A percentile compares a stretch with the other conserved stretches of the same genome.
Conservation (phyloP, 352 stramenopile species). For the Phytophthora pinifolia region DNA sequence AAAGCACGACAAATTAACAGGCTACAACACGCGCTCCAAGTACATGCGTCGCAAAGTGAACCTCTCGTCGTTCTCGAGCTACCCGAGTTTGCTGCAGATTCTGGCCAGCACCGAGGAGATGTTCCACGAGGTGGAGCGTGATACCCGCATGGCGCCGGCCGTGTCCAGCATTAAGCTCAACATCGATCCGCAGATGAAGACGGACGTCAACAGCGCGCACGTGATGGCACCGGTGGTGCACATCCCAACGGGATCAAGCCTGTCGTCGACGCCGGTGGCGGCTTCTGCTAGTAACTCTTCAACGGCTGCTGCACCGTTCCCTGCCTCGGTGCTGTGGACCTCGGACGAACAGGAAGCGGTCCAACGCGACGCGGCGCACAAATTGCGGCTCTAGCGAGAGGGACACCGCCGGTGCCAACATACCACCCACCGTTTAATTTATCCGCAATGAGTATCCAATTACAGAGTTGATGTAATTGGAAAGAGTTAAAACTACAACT, state of each 20-base stretch:
- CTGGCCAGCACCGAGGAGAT: conserved; percentile 78
- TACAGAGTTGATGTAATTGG: no score
- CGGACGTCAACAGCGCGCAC: neutral
- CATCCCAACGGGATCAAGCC: conserved; percentile 12
- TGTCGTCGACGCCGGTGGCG: conserved; percentile 34
- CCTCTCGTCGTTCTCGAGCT: conserved; percentile 75
- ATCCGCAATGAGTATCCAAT: no score
- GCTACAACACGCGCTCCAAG: conserved; percentile 84
- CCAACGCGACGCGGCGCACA: conserved; percentile 6
- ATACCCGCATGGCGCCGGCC: conserved; percentile 47
- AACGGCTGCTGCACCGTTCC: conserved; percentile 38
- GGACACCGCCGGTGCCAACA: no score
- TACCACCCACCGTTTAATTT: conserved; percentile 20
- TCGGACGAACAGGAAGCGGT: conserved; percentile 33
- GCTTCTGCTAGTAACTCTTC: conserved; percentile 35
- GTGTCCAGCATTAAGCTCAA: conserved; percentile 63
- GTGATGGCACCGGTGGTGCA: conserved; percentile 25
- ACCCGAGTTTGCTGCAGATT: conserved; percentile 70
- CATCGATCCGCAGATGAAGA: conserved; percentile 28
- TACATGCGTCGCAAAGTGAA: conserved; percentile 87
- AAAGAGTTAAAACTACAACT: no score
- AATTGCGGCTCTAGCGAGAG: conserved; percentile 18
- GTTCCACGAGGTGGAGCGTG: conserved; percentile 73
- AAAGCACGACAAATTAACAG: conserved; percentile 86
- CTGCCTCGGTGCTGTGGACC: conserved; percentile 50